Conservation (phyloP, 2,329 filamentous ascomycete genomes). For the Aureobasidium sp. region DNA sequence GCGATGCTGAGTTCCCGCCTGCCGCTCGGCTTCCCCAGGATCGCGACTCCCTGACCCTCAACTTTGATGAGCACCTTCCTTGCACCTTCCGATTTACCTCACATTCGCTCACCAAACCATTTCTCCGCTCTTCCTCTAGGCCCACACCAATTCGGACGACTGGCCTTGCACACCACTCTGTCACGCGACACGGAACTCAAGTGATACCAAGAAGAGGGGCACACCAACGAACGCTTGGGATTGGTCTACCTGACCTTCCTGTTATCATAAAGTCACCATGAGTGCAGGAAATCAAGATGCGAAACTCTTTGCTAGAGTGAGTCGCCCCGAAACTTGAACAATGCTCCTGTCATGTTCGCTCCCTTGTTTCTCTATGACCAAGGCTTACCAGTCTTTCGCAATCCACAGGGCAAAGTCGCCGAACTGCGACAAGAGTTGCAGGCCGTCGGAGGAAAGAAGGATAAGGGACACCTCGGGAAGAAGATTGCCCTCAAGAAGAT, state of each 20-base stretch:
- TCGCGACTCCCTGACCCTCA: background rate
- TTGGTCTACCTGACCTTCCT: constrained; percentile 18
- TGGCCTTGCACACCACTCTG: background rate
- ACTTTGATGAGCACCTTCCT: background rate
- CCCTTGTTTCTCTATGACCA: constrained; percentile 25
- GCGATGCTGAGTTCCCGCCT: background rate
- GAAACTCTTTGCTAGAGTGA: constrained; percentile 97
- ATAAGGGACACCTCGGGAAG: constrained; percentile 90
- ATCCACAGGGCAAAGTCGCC: constrained; percentile 88
- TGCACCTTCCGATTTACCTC: background rate
- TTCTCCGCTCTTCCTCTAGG: background rate
- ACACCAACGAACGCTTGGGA: constrained; percentile 6
- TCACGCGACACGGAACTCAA: constrained; percentile 1
- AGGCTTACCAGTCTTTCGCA: constrained; percentile 40
- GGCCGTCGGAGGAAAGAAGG: constrained; percentile 79
- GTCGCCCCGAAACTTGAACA: constrained; percentile 26
- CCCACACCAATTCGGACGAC: background rate
- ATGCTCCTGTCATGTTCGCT: constrained; percentile 27
- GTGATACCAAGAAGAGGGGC: constrained; percentile 9
- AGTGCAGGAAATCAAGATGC: constrained; percentile 78
- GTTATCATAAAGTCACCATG: constrained; percentile 37
- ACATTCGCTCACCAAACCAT: background rate
- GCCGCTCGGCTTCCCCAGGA: background rate
- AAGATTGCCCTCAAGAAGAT: constrained; percentile 99
- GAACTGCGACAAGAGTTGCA: constrained; percentile 84